Percentiles rank a stretch among this genome's conserved stretches.
phyloP scores from a whole-genome alignment of 768 basidiomycete species.

The Leccinum arenicola region DNA sequence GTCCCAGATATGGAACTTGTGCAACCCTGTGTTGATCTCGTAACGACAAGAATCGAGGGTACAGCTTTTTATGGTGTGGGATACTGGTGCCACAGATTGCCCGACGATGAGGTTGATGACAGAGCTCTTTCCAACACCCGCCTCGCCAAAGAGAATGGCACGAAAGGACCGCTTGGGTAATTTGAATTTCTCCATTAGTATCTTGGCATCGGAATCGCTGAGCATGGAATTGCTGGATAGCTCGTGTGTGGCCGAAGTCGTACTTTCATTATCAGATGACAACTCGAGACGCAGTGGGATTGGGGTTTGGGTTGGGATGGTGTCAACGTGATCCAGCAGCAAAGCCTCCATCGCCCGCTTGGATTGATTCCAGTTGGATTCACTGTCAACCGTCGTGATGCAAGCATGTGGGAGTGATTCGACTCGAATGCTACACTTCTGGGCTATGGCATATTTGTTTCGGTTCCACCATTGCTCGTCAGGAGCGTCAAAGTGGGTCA shows the following conservation, averaged over 20 bases:
- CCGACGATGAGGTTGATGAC: constrained; percentile 39
- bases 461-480: constrained; percentile 14
- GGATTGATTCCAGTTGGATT: constrained; percentile 5
- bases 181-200: constrained; percentile 12
- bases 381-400: constrained; percentile 14
- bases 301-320: constrained; percentile 1
- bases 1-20: constrained; percentile 29
- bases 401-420: constrained; percentile 13
- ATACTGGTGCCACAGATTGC: constrained; percentile 18
- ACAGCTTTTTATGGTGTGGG: constrained; percentile 18
- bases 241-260: neutral
- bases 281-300: constrained; percentile 15
- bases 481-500: constrained; percentile 37
- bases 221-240: constrained; percentile 15
- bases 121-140: constrained; percentile 40
- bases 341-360: constrained; percentile 11
- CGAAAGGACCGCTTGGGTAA: constrained; percentile 20
- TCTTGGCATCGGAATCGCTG: constrained; percentile 7
- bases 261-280: constrained; percentile 3
- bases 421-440: constrained; percentile 7
- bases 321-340: constrained; percentile 2
- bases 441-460: constrained; percentile 26
- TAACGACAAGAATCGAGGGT: constrained; percentile 32
- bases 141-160: constrained; percentile 40
- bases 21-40: constrained; percentile 15